Base-by-base conservation (phyloP, 192 early-diverging fungal genomes). In the Podila verticillata region DNA sequence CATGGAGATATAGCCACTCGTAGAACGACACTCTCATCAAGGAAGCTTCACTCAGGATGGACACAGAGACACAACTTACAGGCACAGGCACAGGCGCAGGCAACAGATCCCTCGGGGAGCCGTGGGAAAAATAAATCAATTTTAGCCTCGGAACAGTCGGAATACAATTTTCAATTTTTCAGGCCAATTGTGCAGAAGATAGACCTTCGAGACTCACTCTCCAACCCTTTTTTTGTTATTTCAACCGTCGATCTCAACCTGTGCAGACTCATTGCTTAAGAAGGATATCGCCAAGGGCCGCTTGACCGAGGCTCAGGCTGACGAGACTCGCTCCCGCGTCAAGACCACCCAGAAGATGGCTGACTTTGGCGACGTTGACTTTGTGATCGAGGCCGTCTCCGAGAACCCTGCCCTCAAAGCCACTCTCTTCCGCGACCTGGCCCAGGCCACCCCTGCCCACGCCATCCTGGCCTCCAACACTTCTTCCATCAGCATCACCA, bases 401-500 rank as follows among this genome's bases (percentile, higher is more conserved):
- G 97, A 99, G 83, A 96, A 96, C 83, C 83, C 89, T 13, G 75
- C 87, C 17, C 83, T 97, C 60, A 99, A 99, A 87, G 87, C 87
- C 57, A 89, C 88, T 49, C 83, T 99, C 39, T 97, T 99, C 73
- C 61, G 70, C 29, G 88, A 92, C 59, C 87, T 99, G 26, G 92
- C 93, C 72, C 82, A 87, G 69, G 77, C 88, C 24, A 88, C 91
- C 35, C 88, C 90, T 2, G 57, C 77, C 22, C 81, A 91, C 54
- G 92, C 94, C 9, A 97, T 99, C 66, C 87, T 99, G 15, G 93
- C 96, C 28, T 92, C 98, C 65, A 99, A 99, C 88, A 99, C 98
- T n/a, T 96, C 95, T 63, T 95, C 93, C 47, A 98, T 99, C 72
- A 92, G 91, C 64, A 97, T 99, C 69, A 99, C 98, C 71, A 97